Percentiles rank a stretch among this genome's conserved stretches.
These are phyloP conservation scores for Russula olivacea DNA, from an alignment of 768 basidiomycete genomes.

Conservation along the genomic window DNA sequence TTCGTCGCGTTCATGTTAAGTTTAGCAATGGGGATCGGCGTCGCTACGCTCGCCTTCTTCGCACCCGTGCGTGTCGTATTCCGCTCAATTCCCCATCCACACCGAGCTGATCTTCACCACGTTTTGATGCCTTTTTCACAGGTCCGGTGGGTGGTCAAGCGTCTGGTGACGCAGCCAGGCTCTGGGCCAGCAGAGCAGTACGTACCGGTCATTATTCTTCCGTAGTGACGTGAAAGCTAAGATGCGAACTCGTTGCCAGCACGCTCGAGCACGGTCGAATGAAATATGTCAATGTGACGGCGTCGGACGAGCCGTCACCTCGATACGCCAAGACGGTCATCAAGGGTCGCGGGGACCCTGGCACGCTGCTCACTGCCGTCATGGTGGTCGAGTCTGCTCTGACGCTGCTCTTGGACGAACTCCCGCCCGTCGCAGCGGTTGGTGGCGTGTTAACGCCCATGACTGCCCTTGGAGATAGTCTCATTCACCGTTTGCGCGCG, in stretches of 20 bases:
- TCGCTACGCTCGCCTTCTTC: constrained; percentile 20
- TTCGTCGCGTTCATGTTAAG: constrained; percentile 40
- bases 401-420: constrained; percentile 51
- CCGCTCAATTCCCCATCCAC: background rate
- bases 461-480: constrained; percentile 71
- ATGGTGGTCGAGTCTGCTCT: constrained; percentile 80
- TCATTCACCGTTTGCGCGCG: constrained; percentile 59
- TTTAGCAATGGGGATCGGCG: constrained; percentile 28
- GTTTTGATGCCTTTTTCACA: constrained; percentile 26
- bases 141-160: constrained; percentile 54
- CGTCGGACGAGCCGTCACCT: constrained; percentile 39
- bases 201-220: constrained; percentile 26
- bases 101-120: background rate
- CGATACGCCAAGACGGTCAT: constrained; percentile 56
- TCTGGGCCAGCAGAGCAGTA: constrained; percentile 62
- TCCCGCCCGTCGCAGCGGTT: constrained; percentile 50
- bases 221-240: background rate
- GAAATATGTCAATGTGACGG: constrained; percentile 64
- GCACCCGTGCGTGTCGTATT: constrained; percentile 29
- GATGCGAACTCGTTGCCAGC: constrained; percentile 32
- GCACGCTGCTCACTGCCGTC: constrained; percentile 58
- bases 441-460: constrained; percentile 85
- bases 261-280: constrained; percentile 54
- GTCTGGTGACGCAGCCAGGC: constrained; percentile 47
- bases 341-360: constrained; percentile 69